These are phyloP conservation scores for Neophaeococcomyces aloes DNA, from an alignment of 2,329 filamentous ascomycete genomes.

Conservation along the genomic window DNA sequence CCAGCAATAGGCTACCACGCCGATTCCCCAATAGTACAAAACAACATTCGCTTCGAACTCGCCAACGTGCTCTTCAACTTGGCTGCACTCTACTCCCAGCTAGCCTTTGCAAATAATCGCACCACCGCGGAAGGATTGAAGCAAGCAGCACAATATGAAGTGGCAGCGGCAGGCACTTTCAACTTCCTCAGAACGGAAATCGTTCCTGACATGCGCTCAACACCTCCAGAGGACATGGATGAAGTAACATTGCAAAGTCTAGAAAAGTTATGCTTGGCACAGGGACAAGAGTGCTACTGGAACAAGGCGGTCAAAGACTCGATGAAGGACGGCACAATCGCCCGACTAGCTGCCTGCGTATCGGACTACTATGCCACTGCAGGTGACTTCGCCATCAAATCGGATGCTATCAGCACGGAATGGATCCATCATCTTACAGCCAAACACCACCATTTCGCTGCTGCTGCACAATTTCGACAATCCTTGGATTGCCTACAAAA, in stretches of 20 bases:
- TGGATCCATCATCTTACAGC: conserved; percentile 98
- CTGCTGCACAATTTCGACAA: conserved; percentile 84
- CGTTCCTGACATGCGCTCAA: conserved; percentile 69
- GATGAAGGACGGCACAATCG: conserved; percentile 83
- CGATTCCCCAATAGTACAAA: conserved; percentile 42
- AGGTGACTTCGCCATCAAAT: conserved; percentile 76
- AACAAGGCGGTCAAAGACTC: conserved; percentile 90
- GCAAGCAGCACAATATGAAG: conserved; percentile 80
- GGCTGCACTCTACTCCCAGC: conserved; percentile 82
- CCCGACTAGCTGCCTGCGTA: conserved; percentile 80
- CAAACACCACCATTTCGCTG: conserved; percentile 95
- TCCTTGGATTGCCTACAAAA: conserved; percentile 89
- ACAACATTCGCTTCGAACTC: conserved; percentile 68
- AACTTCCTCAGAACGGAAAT: conserved; percentile 64
- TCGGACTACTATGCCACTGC: conserved; percentile 82
- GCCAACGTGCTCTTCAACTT: conserved; percentile 91
- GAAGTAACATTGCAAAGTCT: conserved; percentile 72
- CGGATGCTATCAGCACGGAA: conserved; percentile 76
- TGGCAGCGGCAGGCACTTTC: conserved; percentile 73
- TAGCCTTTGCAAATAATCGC: conserved; percentile 70
- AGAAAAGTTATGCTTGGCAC: conserved; percentile 72
- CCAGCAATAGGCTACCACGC: conserved; percentile 84
- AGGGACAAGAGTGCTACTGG: conserved; percentile 97
- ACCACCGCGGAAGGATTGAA: conserved; percentile 74
- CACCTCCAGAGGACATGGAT: conserved; percentile 94